Base-by-base conservation (phyloP, 192 early-diverging fungal species). In the Linderina pennispora region DNA sequence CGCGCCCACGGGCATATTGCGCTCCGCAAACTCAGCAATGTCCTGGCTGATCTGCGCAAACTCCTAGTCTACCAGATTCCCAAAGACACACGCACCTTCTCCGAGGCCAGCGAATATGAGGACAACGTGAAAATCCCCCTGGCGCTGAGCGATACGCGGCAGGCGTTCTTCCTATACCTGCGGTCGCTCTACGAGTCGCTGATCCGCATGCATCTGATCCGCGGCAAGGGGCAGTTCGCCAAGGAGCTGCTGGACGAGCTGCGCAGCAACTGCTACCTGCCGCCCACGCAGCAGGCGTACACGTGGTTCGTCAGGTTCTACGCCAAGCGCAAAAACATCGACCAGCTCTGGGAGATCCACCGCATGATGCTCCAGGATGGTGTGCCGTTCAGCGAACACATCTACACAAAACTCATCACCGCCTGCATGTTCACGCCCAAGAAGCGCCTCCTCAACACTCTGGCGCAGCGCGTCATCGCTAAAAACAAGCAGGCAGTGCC, bases 391-490 rank as follows among this genome's bases (percentile, higher is more conserved):
- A 52, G 47, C 34, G 62, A 65, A 23, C 45, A 72, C 22, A 38
- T 55, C 0, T 65, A 72, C 32, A 72, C 68, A 36, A 72, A 65
- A 41, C 35, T 72, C 33, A 72, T 72, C 5, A 72, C 56, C 5
- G 34, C 68, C 4, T 72, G 68, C 24, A 72, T 72, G 68, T 72
- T 61, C 13, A 44, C 48, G 11, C 68, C 68, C 28, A 55, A 49
- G 11, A n/a, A 33, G 8, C 48, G 45, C 2, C 38, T 63, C 16
- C 37, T 72, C 3, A 15, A 26, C 3, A 36, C 15, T 18, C 45
- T 72, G 14, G 43, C 22, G 5, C 13, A 50, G 16, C 54, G 15
- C 7, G 67, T 31, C 28, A 31, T 31, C 11, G 28, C 28, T 5
- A 5, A 31, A 31, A 5, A 31, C 28, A 31, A 11, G 6, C 5